These are phyloP conservation scores for Epichloe scottii DNA, from an alignment of 2,329 filamentous ascomycete species.

Conservation along the genomic window DNA sequence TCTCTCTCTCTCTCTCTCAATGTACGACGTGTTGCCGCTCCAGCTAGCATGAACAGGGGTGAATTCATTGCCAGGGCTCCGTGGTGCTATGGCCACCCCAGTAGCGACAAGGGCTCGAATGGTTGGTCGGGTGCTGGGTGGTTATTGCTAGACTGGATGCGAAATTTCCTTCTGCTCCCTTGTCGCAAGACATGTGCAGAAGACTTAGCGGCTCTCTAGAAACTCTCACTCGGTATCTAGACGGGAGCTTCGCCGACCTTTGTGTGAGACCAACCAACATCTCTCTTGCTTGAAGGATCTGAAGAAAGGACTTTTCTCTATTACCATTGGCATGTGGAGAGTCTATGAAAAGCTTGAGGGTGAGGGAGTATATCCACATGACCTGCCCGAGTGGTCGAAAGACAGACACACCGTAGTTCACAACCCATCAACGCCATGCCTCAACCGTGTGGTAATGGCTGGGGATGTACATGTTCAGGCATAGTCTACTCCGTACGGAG, in stretches of 20 bases:
- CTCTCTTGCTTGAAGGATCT: too few species aligned
- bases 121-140: slow-evolving; percentile 6
- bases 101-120: slow-evolving; percentile 9
- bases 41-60: slow-evolving; percentile 9
- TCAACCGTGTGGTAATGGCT: not conserved
- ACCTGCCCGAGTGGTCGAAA: not conserved
- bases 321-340: not conserved
- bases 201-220: not conserved
- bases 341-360: not conserved
- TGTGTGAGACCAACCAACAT: not conserved
- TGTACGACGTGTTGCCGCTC: slow-evolving; percentile 3
- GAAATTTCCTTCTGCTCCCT: slow-evolving; percentile 4
- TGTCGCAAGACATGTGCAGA: slow-evolving; percentile 2
- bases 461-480: not conserved
- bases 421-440: not conserved
- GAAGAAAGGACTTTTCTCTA: too few species aligned
- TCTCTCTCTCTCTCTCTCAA: slow-evolving; percentile 3
- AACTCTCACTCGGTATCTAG: not conserved
- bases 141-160: slow-evolving; percentile 6
- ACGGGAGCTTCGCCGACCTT: not conserved
- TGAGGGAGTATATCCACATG: not conserved
- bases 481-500: not conserved
- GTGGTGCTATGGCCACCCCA: slow-evolving; percentile 10
- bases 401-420: not conserved
- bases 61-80: slow-evolving; percentile 9